Base-by-base conservation (phyloP, 345 rosid genomes). In the Clarkia xantiana region DNA sequence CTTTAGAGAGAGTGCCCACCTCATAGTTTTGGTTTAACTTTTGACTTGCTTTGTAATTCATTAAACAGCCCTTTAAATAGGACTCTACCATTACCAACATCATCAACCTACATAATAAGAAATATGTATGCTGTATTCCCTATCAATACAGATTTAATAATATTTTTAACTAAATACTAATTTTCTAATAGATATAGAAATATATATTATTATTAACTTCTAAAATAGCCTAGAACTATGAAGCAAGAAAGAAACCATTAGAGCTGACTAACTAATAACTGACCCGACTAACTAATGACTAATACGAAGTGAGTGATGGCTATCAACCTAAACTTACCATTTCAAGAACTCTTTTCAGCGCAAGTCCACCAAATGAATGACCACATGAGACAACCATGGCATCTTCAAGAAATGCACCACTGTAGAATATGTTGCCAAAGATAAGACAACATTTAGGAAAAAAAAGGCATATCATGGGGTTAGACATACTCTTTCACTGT, bases 351-450 rank as follows among this genome's bases (percentile, higher is more conserved):
- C 78, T 81, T 63, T 77, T 78, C 56, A 91, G 89, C 96, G 83
- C 81, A 60, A 79, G 82, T 44, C 98, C 96, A 54, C 96, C 98
- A 69, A 91, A 91, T 25, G 98, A 91, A 75, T 91, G 98, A 53
- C 98, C 98, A 48, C 98, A 91, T 36, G 98, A 81, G 55, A 86
- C 84, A 51, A 81, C 76, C 76, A 72, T 20, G 10, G 98, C 98
- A 76, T 91, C 98, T 71, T 86, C 98, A 54, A 91, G 98, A 72
- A 81, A 91, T 61, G 84, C 81, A 56, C 98, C 98, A 52, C 98
- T 91, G 59, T 20, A 53, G 53, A 64, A 73, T 65, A 38, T 57
- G 62, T 58, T 53, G 41, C 4, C 9, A 43, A 53, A 9, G 36
- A 29, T 29, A 42, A 23, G 51, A 45, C 18, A 20, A 44, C 15